Conservation (phyloP, 2,329 filamentous ascomycete genomes). For the Kalmusia sp. region DNA sequence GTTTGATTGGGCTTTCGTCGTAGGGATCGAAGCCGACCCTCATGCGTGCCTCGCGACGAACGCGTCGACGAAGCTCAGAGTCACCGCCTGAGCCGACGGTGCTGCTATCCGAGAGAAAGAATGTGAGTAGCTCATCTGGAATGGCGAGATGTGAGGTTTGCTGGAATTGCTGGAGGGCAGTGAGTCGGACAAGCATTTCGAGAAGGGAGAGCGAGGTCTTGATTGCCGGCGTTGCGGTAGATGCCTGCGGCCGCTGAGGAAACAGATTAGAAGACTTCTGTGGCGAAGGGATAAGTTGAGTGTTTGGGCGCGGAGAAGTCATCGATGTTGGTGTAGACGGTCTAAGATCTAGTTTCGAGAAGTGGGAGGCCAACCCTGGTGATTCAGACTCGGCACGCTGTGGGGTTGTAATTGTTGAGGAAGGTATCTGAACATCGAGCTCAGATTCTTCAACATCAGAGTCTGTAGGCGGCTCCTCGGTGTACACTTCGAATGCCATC, state of each 20-base stretch:
- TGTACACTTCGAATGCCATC: constrained; percentile 88
- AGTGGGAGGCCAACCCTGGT: constrained; percentile 46
- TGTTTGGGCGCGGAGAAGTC: constrained; percentile 21
- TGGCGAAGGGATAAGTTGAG: constrained; percentile 37
- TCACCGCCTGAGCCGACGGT: constrained; percentile 71
- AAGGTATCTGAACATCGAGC: constrained; percentile 22
- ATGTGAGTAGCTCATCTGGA: constrained; percentile 85
- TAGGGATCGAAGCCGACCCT: constrained; percentile 76
- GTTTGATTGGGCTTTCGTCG: constrained; percentile 73
- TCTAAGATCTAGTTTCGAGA: constrained; percentile 57
- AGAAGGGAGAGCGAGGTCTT: constrained; percentile 79
- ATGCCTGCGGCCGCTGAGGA: constrained; percentile 18
- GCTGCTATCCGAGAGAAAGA: constrained; percentile 78
- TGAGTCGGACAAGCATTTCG: constrained; percentile 85
- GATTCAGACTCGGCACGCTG: constrained; percentile 45
- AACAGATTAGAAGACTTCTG: constrained; percentile 25
- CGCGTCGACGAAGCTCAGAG: constrained; percentile 64
- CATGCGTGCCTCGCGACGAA: constrained; percentile 65
- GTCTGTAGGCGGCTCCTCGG: constrained; percentile 66
- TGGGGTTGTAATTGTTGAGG: constrained; percentile 19
- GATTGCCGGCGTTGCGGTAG: constrained; percentile 55
- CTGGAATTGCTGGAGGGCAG: constrained; percentile 89
- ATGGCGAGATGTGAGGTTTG: constrained; percentile 89
- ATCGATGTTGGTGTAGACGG: constrained; percentile 33
- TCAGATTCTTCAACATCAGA: constrained; percentile 56